Evolutionary conservation across 768 basidiomycete species (phyloP).

Genomic region (Leccinum pellstonianum): DNA sequence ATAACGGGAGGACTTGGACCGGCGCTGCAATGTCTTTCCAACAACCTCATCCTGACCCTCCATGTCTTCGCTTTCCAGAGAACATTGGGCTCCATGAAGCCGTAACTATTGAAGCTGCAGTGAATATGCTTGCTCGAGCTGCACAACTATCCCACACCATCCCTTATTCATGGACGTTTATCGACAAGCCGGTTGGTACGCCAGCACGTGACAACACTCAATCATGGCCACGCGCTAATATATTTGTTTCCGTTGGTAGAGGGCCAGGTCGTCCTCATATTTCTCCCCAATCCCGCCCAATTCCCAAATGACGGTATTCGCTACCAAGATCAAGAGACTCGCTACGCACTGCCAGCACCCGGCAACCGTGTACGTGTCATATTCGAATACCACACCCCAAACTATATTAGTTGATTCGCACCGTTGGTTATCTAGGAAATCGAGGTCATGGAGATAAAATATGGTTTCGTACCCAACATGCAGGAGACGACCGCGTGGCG

Average conservation of each 20-base stretch:
- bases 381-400: background rate
- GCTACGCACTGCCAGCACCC: slow-evolving; percentile 47
- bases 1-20: slow-evolving; percentile 15
- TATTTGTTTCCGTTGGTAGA: slow-evolving; percentile 38
- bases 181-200: slow-evolving; percentile 76
- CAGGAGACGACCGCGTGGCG: slow-evolving; percentile 65
- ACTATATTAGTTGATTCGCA: background rate
- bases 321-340: slow-evolving; percentile 70
- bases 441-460: slow-evolving; percentile 72
- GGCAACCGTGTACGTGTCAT: slow-evolving; percentile 52
- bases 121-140: slow-evolving; percentile 61
- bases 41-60: slow-evolving; percentile 56
- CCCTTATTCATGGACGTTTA: slow-evolving; percentile 71
- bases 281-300: slow-evolving; percentile 52
- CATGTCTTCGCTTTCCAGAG: slow-evolving; percentile 73
- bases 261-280: slow-evolving; percentile 66
- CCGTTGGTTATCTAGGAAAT: slow-evolving; percentile 52
- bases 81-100: slow-evolving; percentile 55
- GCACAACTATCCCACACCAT: slow-evolving; percentile 50
- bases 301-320: slow-evolving; percentile 79
- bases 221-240: background rate
- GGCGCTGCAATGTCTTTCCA: slow-evolving; percentile 28
- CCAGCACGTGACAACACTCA: background rate
- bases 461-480: slow-evolving; percentile 70
- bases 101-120: slow-evolving; percentile 56